Conservation (phyloP, 306 rosid species). For the Neltuma alba region DNA sequence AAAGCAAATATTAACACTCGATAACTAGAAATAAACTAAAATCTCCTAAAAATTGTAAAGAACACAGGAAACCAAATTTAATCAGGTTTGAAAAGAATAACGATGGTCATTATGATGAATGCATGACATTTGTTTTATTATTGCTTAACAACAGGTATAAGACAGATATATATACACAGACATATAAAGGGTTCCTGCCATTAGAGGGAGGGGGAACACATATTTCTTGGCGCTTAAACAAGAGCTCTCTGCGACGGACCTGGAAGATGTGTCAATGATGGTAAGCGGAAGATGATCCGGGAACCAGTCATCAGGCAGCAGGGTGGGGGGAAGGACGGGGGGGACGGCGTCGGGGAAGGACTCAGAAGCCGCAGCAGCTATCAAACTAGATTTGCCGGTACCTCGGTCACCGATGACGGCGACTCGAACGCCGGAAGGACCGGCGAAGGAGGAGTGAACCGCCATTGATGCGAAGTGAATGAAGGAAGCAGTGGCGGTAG, state of each 20-base stretch:
- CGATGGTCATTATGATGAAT: conserved; percentile 11
- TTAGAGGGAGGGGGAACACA: neutral
- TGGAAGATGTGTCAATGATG: conserved; percentile 78
- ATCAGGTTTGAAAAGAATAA: neutral
- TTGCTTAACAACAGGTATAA: too few species aligned
- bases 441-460: conserved; percentile 16
- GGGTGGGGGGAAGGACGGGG: conserved; percentile 71
- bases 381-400: conserved; percentile 88
- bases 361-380: conserved; percentile 65
- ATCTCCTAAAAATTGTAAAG: neutral
- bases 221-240: neutral
- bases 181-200: neutral
- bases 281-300: conserved; percentile 71
- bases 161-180: too few species aligned
- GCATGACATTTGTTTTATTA: conserved; percentile 5
- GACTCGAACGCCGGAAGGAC: conserved; percentile 62
- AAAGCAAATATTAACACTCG: conserved; percentile 1
- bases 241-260: conserved; percentile 42
- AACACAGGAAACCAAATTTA: neutral
- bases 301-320: conserved; percentile 72
- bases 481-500: neutral
- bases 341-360: conserved; percentile 62
- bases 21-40: neutral
- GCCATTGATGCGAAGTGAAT: conserved; percentile 25
- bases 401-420: conserved; percentile 78